Evolutionary conservation across 306 rosid species (phyloP).

Genomic region (Cicer yamashitae): DNA sequence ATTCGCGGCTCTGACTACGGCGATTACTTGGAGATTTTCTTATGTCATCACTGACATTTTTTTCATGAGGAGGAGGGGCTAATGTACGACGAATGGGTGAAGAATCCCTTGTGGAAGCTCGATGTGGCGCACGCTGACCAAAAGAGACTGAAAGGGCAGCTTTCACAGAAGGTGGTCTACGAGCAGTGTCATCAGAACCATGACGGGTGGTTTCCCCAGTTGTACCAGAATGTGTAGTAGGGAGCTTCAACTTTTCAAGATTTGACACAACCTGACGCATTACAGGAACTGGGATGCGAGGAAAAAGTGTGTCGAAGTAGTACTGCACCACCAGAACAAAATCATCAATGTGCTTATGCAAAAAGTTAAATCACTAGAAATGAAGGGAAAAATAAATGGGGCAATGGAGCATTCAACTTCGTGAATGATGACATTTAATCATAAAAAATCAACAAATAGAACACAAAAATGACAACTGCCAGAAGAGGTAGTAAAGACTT

Average conservation of each 20-base stretch:
- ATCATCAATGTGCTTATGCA: conserved; percentile 41
- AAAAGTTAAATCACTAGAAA: conserved; percentile 3
- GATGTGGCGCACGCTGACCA: conserved; percentile 99
- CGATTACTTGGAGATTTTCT: conserved; percentile 61
- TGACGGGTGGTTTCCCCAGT: conserved; percentile 92
- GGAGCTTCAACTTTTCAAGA: conserved; percentile 89
- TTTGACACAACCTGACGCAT: conserved; percentile 79
- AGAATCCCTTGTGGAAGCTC: conserved; percentile 95
- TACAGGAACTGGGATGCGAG: conserved; percentile 98
- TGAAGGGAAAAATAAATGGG: conserved; percentile 7
- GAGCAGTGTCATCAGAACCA: conserved; percentile 96
- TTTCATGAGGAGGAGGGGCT: conserved; percentile 63
- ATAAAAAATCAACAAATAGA: conserved; percentile 25
- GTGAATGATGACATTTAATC: conserved; percentile 10
- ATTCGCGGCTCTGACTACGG: conserved; percentile 78
- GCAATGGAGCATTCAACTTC: conserved; percentile 16
- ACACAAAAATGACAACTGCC: conserved; percentile 18
- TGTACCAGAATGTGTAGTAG: conserved; percentile 73
- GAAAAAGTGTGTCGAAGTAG: conserved; percentile 96
- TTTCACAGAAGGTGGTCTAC: conserved; percentile 97
- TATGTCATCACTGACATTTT: conserved; percentile 61
- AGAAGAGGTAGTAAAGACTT: background rate
- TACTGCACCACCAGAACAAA: conserved; percentile 71
- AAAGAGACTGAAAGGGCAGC: conserved; percentile 98
- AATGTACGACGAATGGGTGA: conserved; percentile 89